Conservation (phyloP, 805 yeast species). For the Kuraishia borneana region DNA sequence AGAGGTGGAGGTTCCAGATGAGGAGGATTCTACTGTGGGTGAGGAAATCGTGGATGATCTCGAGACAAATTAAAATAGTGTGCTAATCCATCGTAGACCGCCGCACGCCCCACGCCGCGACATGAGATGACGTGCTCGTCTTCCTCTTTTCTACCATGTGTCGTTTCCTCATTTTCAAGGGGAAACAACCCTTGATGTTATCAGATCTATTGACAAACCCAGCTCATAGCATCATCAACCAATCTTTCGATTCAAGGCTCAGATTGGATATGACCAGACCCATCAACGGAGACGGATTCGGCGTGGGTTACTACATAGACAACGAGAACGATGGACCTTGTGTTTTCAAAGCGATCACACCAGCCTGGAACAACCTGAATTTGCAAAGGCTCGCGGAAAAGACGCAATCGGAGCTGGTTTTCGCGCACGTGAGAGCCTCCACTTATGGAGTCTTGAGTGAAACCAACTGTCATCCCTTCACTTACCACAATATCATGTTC, state of each 20-base stretch:
- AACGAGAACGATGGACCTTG: constrained; percentile 62
- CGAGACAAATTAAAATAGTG: neutral
- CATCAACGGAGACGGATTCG: constrained; percentile 97
- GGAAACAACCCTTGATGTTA: constrained; percentile 77
- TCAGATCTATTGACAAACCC: constrained; percentile 87
- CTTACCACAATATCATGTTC: constrained; percentile 77
- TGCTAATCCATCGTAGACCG: neutral
- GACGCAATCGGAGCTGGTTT: constrained; percentile 73
- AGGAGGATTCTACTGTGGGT: neutral
- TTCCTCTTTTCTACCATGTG: constrained; percentile 45
- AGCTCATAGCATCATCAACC: constrained; percentile 94
- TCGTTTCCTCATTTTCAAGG: constrained; percentile 84
- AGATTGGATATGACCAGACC: constrained; percentile 85
- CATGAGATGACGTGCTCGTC: neutral
- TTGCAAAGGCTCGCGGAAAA: constrained; percentile 77
- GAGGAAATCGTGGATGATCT: neutral
- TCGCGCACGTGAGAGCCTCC: constrained; percentile 94
- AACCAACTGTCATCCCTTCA: constrained; percentile 95
- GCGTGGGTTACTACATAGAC: constrained; percentile 84
- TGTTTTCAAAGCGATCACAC: constrained; percentile 89
- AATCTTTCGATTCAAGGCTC: constrained; percentile 83
- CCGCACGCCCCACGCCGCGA: neutral
- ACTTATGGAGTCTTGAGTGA: constrained; percentile 92
- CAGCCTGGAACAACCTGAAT: constrained; percentile 96
- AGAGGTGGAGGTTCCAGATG: constrained; percentile 2